Evolutionary conservation across 106 monocot genomes (phyloP).

Genomic region (Apostasia ramifera): DNA sequence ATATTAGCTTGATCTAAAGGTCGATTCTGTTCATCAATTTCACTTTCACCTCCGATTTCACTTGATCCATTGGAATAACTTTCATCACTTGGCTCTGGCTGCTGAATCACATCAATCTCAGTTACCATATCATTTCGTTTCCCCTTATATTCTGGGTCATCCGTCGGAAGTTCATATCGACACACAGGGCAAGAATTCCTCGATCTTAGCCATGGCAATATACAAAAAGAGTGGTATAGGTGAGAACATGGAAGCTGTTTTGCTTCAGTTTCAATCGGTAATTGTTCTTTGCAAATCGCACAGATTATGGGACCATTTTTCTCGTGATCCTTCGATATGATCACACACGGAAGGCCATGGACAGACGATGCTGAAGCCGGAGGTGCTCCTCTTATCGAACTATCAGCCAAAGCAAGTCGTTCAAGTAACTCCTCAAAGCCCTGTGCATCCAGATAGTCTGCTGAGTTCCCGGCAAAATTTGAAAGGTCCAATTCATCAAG

Average conservation of each 20-base stretch:
- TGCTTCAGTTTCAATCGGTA: constrained; percentile 31
- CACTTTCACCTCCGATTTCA: constrained; percentile 20
- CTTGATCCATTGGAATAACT: constrained; percentile 14
- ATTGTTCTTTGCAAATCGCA: constrained; percentile 76
- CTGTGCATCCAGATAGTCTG: constrained; percentile 54
- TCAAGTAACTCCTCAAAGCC: constrained; percentile 71
- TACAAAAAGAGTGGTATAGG: constrained; percentile 72
- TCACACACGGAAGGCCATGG: constrained; percentile 43
- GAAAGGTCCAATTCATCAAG: constrained; percentile 26
- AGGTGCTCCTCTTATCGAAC: constrained; percentile 68
- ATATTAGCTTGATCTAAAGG: constrained; percentile 1
- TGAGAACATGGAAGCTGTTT: constrained; percentile 67
- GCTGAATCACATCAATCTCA: constrained; percentile 7
- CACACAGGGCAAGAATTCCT: constrained; percentile 95
- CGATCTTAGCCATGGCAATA: constrained; percentile 72
- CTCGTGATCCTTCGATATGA: constrained; percentile 52
- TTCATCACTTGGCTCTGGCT: constrained; percentile 24
- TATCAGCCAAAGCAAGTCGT: constrained; percentile 57
- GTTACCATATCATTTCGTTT: constrained; percentile 18
- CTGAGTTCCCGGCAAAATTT: constrained; percentile 28
- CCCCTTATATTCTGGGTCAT: constrained; percentile 71
- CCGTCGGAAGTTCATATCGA: constrained; percentile 80
- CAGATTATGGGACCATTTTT: constrained; percentile 50
- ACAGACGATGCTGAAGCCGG: constrained; percentile 52
- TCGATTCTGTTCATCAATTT: not conserved